These are phyloP conservation scores for Phytophthora hibernalis DNA, from an alignment of 352 stramenopile genomes.

Conservation along the genomic window DNA sequence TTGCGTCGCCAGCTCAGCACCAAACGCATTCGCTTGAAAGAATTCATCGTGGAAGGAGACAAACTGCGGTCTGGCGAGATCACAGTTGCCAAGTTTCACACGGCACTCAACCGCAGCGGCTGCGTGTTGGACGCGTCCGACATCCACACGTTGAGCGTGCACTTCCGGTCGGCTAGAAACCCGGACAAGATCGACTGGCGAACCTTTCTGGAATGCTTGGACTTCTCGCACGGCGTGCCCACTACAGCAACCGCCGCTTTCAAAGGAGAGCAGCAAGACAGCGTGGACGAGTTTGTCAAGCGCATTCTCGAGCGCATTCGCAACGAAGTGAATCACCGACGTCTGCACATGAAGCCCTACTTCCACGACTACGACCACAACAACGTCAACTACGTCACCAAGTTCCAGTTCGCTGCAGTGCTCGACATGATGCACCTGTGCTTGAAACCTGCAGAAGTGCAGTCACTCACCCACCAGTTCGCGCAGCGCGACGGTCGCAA, in stretches of 20 bases:
- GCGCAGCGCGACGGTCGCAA: constrained; percentile 58
- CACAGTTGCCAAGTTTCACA: constrained; percentile 88
- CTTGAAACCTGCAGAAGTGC: constrained; percentile 57
- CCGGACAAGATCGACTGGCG: constrained; percentile 85
- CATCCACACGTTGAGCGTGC: constrained; percentile 64
- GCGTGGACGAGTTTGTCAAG: constrained; percentile 35
- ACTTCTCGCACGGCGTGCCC: constrained; percentile 44
- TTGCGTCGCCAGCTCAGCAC: constrained; percentile 65
- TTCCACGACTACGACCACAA: constrained; percentile 91
- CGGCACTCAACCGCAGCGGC: constrained; percentile 81
- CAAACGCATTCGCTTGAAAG: constrained; percentile 82
- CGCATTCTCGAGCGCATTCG: constrained; percentile 55
- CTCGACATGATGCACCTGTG: constrained; percentile 86
- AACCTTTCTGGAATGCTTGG: constrained; percentile 66
- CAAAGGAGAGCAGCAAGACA: constrained; percentile 2
- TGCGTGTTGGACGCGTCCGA: constrained; percentile 72
- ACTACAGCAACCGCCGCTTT: not conserved
- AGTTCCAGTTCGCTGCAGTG: constrained; percentile 85
- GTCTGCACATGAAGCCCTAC: constrained; percentile 88
- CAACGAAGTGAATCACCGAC: constrained; percentile 65
- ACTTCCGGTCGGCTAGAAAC: constrained; percentile 68
- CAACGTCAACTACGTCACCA: constrained; percentile 71
- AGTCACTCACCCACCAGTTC: constrained; percentile 61
- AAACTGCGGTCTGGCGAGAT: constrained; percentile 84
- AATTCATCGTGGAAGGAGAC: constrained; percentile 83